A percentile compares a stretch with the other conserved stretches of the same genome.
These are phyloP conservation scores for Tolypocladium tundrense DNA, from an alignment of 2,329 filamentous ascomycete species.

Conservation along the genomic window DNA sequence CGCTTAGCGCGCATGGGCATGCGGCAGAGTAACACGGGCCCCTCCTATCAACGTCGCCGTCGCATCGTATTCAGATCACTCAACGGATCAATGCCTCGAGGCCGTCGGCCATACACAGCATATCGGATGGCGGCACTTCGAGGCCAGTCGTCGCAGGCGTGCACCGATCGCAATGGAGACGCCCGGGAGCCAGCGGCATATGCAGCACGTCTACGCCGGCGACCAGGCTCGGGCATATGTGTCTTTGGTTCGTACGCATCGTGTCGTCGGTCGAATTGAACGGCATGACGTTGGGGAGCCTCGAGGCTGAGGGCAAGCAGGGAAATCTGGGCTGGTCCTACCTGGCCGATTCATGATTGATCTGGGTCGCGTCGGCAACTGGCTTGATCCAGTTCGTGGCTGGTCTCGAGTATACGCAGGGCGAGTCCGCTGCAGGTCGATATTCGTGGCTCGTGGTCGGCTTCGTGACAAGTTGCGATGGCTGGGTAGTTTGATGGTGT, in stretches of 20 bases:
- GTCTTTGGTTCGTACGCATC: neutral
- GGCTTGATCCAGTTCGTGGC: neutral
- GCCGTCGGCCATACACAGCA: neutral
- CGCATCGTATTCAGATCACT: neutral
- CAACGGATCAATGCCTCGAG: neutral
- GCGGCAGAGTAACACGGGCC: neutral
- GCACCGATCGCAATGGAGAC: neutral
- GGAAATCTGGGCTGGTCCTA: constrained; percentile 28
- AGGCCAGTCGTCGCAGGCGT: neutral
- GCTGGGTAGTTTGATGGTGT: constrained; percentile 5
- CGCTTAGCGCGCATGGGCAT: neutral
- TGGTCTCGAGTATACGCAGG: neutral
- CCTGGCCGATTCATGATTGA: constrained; percentile 50
- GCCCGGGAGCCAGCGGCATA: neutral
- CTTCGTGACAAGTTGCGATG: constrained; percentile 1
- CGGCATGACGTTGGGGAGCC: neutral
- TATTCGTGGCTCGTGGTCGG: neutral
- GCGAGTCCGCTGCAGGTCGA: neutral
- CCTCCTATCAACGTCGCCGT: neutral
- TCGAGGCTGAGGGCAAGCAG: constrained; percentile 12
- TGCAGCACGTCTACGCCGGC: no score
- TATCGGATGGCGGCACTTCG: neutral
- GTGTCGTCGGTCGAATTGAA: neutral
- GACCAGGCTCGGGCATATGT: neutral
- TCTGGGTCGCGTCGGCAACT: neutral